Base-by-base conservation (phyloP, 306 rosid species). In the Fragaria ananassa region DNA sequence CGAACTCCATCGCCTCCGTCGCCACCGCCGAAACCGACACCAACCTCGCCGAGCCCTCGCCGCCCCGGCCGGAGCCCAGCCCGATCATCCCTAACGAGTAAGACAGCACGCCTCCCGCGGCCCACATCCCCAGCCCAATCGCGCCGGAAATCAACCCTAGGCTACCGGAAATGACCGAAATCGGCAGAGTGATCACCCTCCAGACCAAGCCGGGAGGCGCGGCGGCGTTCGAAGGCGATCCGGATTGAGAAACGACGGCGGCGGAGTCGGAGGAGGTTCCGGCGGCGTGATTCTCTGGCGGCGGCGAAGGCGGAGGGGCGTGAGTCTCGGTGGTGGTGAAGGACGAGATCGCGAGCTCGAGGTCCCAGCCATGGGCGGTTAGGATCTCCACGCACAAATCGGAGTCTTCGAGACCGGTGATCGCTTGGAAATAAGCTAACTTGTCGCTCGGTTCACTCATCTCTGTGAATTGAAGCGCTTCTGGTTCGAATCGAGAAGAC, bases 301-400 rank as follows among this genome's bases (percentile, higher is more conserved):
- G 45, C 8, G 71, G 18, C 11, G 64, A 42, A 14, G 75, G 45
- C 8, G 71, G 18, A 19, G 80, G 21, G 21, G 54, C 2, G 74
- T 82, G 14, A 34, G 72, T 31, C 12, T 81, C 18, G 29, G 83
- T 35, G 68, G 86, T 35, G 66, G 97, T 91, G 82, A 88, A 82
- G 44, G 97, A 85, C 29, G 99, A 96, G 85, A 96, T 83, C 62
- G 99, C 99, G 66, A 81, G 96, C 84, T 96, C 98, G 21, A 96
- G 93, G 96, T 96, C 96, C 99, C 99, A 96, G 63, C 81, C 85
- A 74, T 96, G 96, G 12, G 98, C 99, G 37, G 87, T 86, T 29
- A 96, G 97, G 79, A 96, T 92, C 73, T 96, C 93, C 0, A 84
- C 86, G 84, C 98, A 96, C 83, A 96, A 87, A 37, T 92, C 98